Evolutionary conservation across 192 early-diverging fungal genomes (phyloP).

Genomic region (Coemansia sp.): DNA sequence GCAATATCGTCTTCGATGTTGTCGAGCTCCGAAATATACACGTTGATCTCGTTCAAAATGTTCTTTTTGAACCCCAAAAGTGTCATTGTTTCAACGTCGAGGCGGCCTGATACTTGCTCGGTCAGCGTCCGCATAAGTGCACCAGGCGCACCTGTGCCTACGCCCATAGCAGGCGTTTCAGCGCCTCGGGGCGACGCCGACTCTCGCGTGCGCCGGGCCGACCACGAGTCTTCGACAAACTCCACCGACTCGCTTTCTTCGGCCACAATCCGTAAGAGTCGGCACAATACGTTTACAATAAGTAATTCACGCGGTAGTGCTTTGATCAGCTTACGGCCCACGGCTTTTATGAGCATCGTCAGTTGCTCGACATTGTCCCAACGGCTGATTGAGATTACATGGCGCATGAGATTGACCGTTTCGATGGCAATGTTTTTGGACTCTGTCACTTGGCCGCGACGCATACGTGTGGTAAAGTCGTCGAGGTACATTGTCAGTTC

Average conservation of each 20-base stretch:
- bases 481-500: slow-evolving; percentile 41
- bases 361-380: slow-evolving; percentile 69
- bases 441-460: slow-evolving; percentile 68
- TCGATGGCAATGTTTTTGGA: slow-evolving; percentile 68
- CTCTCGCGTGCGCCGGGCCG: background rate
- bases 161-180: slow-evolving; percentile 39
- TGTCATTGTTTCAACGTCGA: slow-evolving; percentile 39
- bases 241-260: slow-evolving; percentile 54
- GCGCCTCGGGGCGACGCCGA: slow-evolving; percentile 26
- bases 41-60: slow-evolving; percentile 81
- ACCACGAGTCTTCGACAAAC: slow-evolving; percentile 16
- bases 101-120: slow-evolving; percentile 54
- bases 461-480: slow-evolving; percentile 57
- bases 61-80: slow-evolving; percentile 63
- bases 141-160: slow-evolving; percentile 5
- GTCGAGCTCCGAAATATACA: slow-evolving; percentile 86
- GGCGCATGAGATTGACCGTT: slow-evolving; percentile 73
- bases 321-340: slow-evolving; percentile 64
- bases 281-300: slow-evolving; percentile 81
- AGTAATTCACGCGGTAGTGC: slow-evolving; percentile 87
- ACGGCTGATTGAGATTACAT: slow-evolving; percentile 71
- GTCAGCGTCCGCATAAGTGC: slow-evolving; percentile 2
- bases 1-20: slow-evolving; percentile 76
- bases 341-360: slow-evolving; percentile 61
- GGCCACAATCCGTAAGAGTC: slow-evolving; percentile 80